Evolutionary conservation across 148 eudicot species (phyloP), one percentile per base, ranked within the genome.

Genomic region (Persicaria tinctoria): DNA sequence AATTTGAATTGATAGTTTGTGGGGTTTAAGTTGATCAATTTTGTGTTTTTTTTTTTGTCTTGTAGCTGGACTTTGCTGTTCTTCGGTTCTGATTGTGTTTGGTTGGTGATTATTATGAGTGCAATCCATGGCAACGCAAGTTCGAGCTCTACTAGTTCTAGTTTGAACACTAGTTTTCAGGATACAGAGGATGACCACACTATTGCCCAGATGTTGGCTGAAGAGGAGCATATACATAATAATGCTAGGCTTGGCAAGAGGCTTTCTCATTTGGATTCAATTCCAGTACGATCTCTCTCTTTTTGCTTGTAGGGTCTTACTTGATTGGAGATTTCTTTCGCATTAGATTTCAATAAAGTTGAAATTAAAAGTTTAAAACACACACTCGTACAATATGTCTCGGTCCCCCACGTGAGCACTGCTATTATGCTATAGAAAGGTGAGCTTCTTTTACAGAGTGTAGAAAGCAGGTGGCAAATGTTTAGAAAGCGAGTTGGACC

Each of bases 221-320:
- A 87, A 73, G 87, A 88, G 10, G 89, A 80, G 54, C 72, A 74
- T 70, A 44, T 44, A 8, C 78, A 74, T 53, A 57, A 50, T 76
- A 80, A 75, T 76, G 75, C 74, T 51, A 88, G 73, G 79, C 89
- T 90, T 76, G 89, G 86, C 76, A 86, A 78, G 80, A 84, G 83
- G 81, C 92, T 90, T 10, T 85, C 90, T 69, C 96, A 90, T 88
- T 82, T 90, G 86, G 86, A 87, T 69, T 90, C 96, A 1, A 86
- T 90, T 72, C 90, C 92, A 82, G 93, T 89, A 82, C 75, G 68
- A 44, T 64, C 55, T 9, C 47, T 55, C 0, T 38, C 72, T 70
- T 38, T 1, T 46, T 10, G 47, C 51, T 4, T 60, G 9, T 5
- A 6, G 48, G 20, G 70, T 74, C 12, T 8, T 60, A 51, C 11